These are phyloP conservation scores for Globisporangium uncinulatum DNA, from an alignment of 352 stramenopile species.

Conservation along the genomic window DNA sequence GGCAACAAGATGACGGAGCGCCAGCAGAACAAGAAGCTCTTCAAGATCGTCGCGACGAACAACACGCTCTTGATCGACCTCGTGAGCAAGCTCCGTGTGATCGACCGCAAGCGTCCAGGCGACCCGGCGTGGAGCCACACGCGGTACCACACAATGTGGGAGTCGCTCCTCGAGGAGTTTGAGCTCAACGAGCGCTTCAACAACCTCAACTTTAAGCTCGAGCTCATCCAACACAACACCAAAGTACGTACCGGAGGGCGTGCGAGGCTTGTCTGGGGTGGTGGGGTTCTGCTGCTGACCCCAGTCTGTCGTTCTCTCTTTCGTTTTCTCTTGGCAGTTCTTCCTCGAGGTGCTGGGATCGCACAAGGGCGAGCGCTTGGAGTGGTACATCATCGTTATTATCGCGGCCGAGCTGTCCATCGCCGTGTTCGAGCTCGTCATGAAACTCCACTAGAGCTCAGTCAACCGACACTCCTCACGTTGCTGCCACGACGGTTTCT, in stretches of 20 bases:
- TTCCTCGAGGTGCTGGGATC: conserved; percentile 97
- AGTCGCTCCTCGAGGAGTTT: conserved; percentile 88
- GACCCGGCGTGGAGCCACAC: conserved; percentile 95
- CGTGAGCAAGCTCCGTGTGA: conserved; percentile 94
- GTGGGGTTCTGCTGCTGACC: too few species aligned
- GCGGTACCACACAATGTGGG: conserved; percentile 92
- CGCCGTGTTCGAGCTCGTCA: conserved; percentile 74
- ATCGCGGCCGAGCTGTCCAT: conserved; percentile 94
- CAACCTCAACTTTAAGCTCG: conserved; percentile 97
- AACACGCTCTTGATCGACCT: conserved; percentile 97
- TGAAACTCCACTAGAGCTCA: conserved; percentile 53
- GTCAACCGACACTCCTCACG: too few species aligned
- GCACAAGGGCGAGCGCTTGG: conserved; percentile 92
- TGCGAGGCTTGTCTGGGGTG: too few species aligned
- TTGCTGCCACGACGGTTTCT: too few species aligned
- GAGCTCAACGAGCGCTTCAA: conserved; percentile 94
- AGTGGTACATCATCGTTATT: conserved; percentile 98
- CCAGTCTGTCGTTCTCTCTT: background rate
- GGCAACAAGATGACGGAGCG: conserved; percentile 51
- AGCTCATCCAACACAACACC: conserved; percentile 97
- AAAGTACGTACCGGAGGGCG: conserved; percentile 53
- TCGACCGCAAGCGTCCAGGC: conserved; percentile 88
- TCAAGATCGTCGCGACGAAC: conserved; percentile 92
- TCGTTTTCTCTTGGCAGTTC: conserved; percentile 57
- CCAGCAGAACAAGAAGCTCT: conserved; percentile 75